Conservation (phyloP, 768 basidiomycete genomes). For the Serendipita vermifera region DNA sequence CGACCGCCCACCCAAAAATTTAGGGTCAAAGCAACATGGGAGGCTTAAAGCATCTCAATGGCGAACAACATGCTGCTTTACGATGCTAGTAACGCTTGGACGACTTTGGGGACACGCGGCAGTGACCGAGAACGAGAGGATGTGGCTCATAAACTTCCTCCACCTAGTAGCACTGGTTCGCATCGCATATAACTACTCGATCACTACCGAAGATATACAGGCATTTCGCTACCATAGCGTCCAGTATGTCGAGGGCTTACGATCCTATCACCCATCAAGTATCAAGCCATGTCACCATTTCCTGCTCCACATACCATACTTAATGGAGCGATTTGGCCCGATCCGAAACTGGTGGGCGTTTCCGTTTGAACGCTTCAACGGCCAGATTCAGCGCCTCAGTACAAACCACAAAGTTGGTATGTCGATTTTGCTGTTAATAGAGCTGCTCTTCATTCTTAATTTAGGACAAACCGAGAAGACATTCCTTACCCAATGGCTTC, state of each 20-base stretch:
- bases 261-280: slow-evolving; percentile 16
- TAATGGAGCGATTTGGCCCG: slow-evolving; percentile 23
- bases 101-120: slow-evolving; percentile 20
- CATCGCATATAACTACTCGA: slow-evolving; percentile 17
- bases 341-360: slow-evolving; percentile 27
- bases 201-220: slow-evolving; percentile 14
- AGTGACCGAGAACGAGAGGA: neutral
- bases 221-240: slow-evolving; percentile 20
- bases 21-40: slow-evolving; percentile 14
- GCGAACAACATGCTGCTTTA: slow-evolving; percentile 13
- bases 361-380: slow-evolving; percentile 23
- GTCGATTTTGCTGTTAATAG: slow-evolving; percentile 12
- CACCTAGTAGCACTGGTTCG: slow-evolving; percentile 22
- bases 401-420: slow-evolving; percentile 22
- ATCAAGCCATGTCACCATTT: slow-evolving; percentile 25
- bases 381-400: slow-evolving; percentile 18
- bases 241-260: slow-evolving; percentile 19
- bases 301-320: slow-evolving; percentile 23
- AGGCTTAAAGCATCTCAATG: slow-evolving; percentile 28
- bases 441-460: neutral
- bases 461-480: neutral
- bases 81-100: slow-evolving; percentile 18
- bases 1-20: neutral
- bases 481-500: neutral
- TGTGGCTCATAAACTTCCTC: slow-evolving; percentile 20